Evolutionary conservation across 1,139 yeast species (phyloP), one percentile per base, ranked within the genome.

Genomic region (Yueomyces sp.): DNA sequence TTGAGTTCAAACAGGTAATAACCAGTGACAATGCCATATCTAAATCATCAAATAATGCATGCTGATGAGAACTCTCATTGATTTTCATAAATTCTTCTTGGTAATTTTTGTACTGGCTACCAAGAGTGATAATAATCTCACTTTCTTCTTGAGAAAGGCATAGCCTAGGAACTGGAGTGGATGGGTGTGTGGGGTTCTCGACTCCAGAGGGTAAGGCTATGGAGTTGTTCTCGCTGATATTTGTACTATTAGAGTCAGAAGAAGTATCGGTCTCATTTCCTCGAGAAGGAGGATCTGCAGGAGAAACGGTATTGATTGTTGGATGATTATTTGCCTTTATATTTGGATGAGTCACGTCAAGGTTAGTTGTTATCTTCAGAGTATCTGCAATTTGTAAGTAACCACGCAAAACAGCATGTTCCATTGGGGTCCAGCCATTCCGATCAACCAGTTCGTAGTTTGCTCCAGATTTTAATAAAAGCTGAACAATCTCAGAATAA

Each of bases 401-500:
- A 7, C 98, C 98, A 53, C 97, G 72, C 41, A 91, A 68, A 44
- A 86, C 81, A 0, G 97, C 96, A 62, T 91, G 97, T 56, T 91
- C 98, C 78, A 86, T 79, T 6, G 97, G 96, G 27, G 89, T 78
- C 97, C 97, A 91, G 0, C 97, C 97, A 37, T 95, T 82, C 42
- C 76, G 81, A 63, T 91, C 98, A 26, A 74, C 72, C 40, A 70
- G 64, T 41, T 75, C 74, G 44, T 66, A 73, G 27, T 70, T 66
- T 9, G 84, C 79, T 5, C 76, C 78, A 39, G 69, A 61, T 0
- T 66, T 65, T 31, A 81, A 62, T 46, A 91, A 68, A 7, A 75
- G 49, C 42, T 72, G 62, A 7, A 79, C 84, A 37, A 85, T 68
- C 2, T 75, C 75, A 32, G 57, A 58, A 46, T 65, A 76, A 0